These are phyloP conservation scores for Tolypocladium pustulatum DNA, from an alignment of 2,329 filamentous ascomycete genomes.

Conservation along the genomic window DNA sequence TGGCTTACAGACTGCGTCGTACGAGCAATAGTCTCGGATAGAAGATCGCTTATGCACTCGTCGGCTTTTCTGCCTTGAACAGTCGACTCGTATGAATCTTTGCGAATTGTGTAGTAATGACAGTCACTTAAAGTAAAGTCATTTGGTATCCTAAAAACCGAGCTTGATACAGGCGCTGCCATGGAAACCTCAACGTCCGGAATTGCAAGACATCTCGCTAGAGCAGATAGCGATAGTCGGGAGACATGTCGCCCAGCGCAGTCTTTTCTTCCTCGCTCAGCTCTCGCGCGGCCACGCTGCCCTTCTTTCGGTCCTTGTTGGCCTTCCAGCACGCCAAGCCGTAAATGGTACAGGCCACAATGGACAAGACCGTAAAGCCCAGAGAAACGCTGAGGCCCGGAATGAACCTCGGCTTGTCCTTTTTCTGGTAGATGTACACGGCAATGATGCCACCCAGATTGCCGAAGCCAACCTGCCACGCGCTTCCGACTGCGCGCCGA, in stretches of 20 bases:
- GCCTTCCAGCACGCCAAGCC: slow-evolving; percentile 44
- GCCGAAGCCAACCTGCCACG: slow-evolving; percentile 70
- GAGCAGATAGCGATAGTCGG: slow-evolving; percentile 48
- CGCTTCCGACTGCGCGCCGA: slow-evolving; percentile 57
- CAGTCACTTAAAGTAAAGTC: neutral
- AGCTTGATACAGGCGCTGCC: neutral
- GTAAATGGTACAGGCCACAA: slow-evolving; percentile 50
- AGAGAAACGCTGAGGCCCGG: slow-evolving; percentile 71
- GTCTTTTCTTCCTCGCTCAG: slow-evolving; percentile 53
- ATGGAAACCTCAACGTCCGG: neutral
- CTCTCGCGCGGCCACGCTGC: slow-evolving; percentile 25
- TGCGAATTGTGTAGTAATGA: too few species aligned
- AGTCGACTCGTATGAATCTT: too few species aligned
- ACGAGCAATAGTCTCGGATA: too few species aligned
- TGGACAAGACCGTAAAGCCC: slow-evolving; percentile 60
- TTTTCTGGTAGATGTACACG: slow-evolving; percentile 56
- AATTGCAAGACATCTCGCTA: slow-evolving; percentile 16
- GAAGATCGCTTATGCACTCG: neutral
- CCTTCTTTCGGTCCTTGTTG: slow-evolving; percentile 49
- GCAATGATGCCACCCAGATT: slow-evolving; percentile 73
- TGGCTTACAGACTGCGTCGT: too few species aligned
- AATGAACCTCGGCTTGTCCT: slow-evolving; percentile 58
- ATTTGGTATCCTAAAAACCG: neutral
- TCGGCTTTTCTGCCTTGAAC: too few species aligned
- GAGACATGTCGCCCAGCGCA: slow-evolving; percentile 47